Evolutionary conservation across 352 stramenopile genomes (phyloP), one percentile per base, ranked within the genome.

Genomic region (Hyaloperonospora arabidopsidis): DNA sequence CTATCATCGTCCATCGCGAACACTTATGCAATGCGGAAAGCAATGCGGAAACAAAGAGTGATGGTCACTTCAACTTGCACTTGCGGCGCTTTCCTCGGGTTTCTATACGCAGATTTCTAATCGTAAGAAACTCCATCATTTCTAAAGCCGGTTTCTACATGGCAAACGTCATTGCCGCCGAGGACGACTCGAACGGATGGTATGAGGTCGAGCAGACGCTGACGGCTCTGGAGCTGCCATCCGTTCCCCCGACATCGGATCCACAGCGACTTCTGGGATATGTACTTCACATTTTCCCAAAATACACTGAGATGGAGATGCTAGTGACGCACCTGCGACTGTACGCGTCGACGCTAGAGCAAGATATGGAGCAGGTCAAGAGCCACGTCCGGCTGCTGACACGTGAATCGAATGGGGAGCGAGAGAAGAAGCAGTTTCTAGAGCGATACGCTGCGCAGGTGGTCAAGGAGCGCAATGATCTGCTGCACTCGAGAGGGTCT

Each of bases 281-380:
- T 54, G 83, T 89, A 47, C 67, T 93, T 28, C 61, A 72, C 25
- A 85, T 93, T 43, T 48, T 88, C 38, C 83, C 83, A 7, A 74
- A 73, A n/a, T 93, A 86, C 56, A 79, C 68, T 0, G 79, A 89
- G 59, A 90, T 93, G 78, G 83, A 93, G 71, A 84, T 90, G 72
- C 61, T 84, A 46, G 47, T 69, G 49, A 90, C 78, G 2, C 83
- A 93, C 58, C 61, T 89, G 38, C 78, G 80, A 4, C 56, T 93
- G 54, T 79, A 93, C 45, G 61, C 73, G 21, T 79, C 78, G 19
- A 76, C 72, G 7, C 53, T 93, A 38, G 78, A 89, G 67, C 77
- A 89, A 50, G 79, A 90, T 45, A 70, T 90, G 51, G 83, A 85
- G 54, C 79, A 89, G 48, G 45, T 83, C n/a, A 75, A 78, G 32